A percentile compares a stretch with the other conserved stretches of the same genome.
These are phyloP conservation scores for Tubosaeta sp. DNA, from an alignment of 768 basidiomycete genomes.

Conservation along the genomic window DNA sequence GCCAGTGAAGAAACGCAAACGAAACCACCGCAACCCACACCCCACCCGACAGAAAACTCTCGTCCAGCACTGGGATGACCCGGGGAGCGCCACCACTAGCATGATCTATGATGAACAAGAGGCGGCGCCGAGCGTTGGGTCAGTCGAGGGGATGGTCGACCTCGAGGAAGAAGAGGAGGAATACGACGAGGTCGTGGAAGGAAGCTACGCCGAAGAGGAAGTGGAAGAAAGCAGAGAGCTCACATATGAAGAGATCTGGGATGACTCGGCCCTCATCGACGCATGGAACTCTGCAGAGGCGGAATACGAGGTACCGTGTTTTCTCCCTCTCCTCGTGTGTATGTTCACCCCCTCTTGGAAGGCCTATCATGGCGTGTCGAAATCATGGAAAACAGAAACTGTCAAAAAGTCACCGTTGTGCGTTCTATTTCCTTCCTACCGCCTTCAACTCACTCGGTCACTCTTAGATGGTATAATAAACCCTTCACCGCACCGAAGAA, in stretches of 20 bases:
- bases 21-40: slow-evolving; percentile 17
- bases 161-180: slow-evolving; percentile 20
- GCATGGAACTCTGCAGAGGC: slow-evolving; percentile 84
- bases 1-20: slow-evolving; percentile 52
- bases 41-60: neutral
- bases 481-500: slow-evolving; percentile 32
- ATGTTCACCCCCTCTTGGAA: slow-evolving; percentile 18
- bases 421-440: slow-evolving; percentile 23
- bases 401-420: slow-evolving; percentile 72
- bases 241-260: slow-evolving; percentile 77
- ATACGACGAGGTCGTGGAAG: slow-evolving; percentile 14
- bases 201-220: slow-evolving; percentile 29
- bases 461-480: slow-evolving; percentile 71
- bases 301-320: slow-evolving; percentile 60
- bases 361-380: slow-evolving; percentile 64
- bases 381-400: slow-evolving; percentile 66
- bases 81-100: slow-evolving; percentile 20
- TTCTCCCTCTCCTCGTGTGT: neutral
- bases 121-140: neutral
- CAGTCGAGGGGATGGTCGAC: neutral
- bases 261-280: slow-evolving; percentile 76
- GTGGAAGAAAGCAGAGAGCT: slow-evolving; percentile 59
- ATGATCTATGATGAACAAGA: slow-evolving; percentile 33
- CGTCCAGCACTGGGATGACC: slow-evolving; percentile 45
- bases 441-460: neutral